Evolutionary conservation across 2,329 filamentous ascomycete genomes (phyloP), one percentile per base, ranked within the genome.

Genomic region (Apiospora malaysiana): DNA sequence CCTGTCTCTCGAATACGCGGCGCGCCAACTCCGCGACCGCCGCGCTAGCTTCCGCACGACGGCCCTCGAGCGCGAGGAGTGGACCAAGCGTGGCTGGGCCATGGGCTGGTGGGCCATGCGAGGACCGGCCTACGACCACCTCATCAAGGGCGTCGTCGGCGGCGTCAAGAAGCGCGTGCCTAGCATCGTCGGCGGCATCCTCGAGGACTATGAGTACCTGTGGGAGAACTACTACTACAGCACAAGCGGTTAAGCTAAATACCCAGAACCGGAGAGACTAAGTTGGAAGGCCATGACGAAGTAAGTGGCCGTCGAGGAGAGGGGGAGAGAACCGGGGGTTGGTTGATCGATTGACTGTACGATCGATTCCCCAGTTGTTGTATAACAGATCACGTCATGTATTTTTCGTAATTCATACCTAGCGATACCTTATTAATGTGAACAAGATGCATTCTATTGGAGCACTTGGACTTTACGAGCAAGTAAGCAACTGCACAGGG

Each of bases 221-320:
- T 99, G 96, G 96, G 94, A 98, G 82, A 95, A 97, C 77, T 98
- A 98, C 82, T 97, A 98, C 82, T 99, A 98, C 82, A 89, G 88
- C 80, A 90, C 88, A 1, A 68, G 67, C 18, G 67, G 67, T 6
- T 63, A 21, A n/a, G 2, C 8, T 4, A n/a, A 16, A 18, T 14
- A 32, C 6, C 6, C 5, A 32, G 14, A 9, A 32, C 23, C 5
- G 7, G 7, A 6, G 49, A 21, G 12, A n/a, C 23, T 3, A n/a
- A 32, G 49, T 42, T 42, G 40, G 16, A 2, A 8, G 1, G 16
- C 2, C 0, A 16, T 4, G 51, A 16, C 14, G 4, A 8, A 32
- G 25, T 4, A 21, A 23, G n/a, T 45, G 14, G 27, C 25, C 51
- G 9, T 10, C 16, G 16, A 32, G 25, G 18, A 18, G n/a, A n/a